Evolutionary conservation across 352 stramenopile genomes (phyloP).

Genomic region (Phytopythium boreale): DNA sequence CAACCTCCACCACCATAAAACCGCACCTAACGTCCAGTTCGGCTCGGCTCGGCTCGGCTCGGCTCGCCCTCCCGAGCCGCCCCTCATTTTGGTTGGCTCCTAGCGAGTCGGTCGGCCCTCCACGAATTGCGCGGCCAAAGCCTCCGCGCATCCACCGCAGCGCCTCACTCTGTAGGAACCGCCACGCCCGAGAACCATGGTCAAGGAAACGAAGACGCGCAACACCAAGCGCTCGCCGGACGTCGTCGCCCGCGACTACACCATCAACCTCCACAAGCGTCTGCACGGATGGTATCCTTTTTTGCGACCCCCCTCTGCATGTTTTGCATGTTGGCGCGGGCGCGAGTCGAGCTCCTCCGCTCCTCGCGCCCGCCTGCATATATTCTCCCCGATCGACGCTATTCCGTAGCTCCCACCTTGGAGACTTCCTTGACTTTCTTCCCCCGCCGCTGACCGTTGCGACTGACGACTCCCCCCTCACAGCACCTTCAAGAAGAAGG

Average conservation of each 20-base stretch:
- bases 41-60: too few relatives aligned
- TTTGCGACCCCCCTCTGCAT: slow-evolving; percentile 41
- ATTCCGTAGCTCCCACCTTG: slow-evolving; percentile 82
- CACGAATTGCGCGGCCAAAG: not conserved
- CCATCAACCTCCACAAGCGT: slow-evolving; percentile 98
- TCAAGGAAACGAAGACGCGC: slow-evolving; percentile 87
- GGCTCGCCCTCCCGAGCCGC: not conserved
- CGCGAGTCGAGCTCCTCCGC: not conserved
- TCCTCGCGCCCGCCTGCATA: slow-evolving; percentile 4
- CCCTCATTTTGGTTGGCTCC: not conserved
- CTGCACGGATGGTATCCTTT: slow-evolving; percentile 91
- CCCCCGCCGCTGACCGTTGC: slow-evolving; percentile 19
- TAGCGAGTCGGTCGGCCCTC: not conserved
- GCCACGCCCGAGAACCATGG: slow-evolving; percentile 45
- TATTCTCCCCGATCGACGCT: slow-evolving; percentile 13
- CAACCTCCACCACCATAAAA: too few relatives aligned
- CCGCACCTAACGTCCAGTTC: too few relatives aligned
- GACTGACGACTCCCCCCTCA: slow-evolving; percentile 14
- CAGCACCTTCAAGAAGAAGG: slow-evolving; percentile 98
- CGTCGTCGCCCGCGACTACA: slow-evolving; percentile 97
- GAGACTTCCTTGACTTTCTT: slow-evolving; percentile 84
- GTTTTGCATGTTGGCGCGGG: slow-evolving; percentile 9
- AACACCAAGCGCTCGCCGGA: slow-evolving; percentile 89
- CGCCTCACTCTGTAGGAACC: slow-evolving; percentile 8
- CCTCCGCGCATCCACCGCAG: not conserved